Evolutionary conservation across 768 basidiomycete species (phyloP).

Genomic region (Cyclocybe cylindracea): DNA sequence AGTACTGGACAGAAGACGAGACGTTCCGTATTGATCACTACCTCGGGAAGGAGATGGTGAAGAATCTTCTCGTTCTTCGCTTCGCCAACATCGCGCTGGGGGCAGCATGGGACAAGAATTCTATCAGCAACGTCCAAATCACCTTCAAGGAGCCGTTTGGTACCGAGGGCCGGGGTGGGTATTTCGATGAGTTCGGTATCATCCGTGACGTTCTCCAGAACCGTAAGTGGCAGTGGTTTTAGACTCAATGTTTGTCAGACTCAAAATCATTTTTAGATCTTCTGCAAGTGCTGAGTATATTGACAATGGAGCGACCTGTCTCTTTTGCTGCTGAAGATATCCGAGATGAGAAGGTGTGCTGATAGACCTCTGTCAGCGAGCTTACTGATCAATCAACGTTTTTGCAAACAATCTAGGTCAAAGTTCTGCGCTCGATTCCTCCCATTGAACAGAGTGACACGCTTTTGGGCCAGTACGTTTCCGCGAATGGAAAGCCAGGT

Average conservation of each 20-base stretch:
- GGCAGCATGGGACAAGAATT: slow-evolving; percentile 94
- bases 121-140: slow-evolving; percentile 95
- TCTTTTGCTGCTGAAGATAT: slow-evolving; percentile 98
- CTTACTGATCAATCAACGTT: slow-evolving; percentile 5
- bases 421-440: slow-evolving; percentile 90
- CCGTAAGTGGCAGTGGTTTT: slow-evolving; percentile 58
- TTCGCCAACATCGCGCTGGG: slow-evolving; percentile 93
- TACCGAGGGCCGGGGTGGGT: slow-evolving; percentile 99
- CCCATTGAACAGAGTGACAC: slow-evolving; percentile 77
- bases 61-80: slow-evolving; percentile 93
- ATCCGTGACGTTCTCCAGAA: slow-evolving; percentile 98
- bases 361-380: slow-evolving; percentile 2
- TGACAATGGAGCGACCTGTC: slow-evolving; percentile 98
- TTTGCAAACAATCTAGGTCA: slow-evolving; percentile 61
- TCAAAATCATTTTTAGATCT: slow-evolving; percentile 59
- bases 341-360: slow-evolving; percentile 90
- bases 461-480: slow-evolving; percentile 93
- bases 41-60: slow-evolving; percentile 99
- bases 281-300: slow-evolving; percentile 89
- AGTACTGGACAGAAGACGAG: slow-evolving; percentile 94
- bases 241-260: slow-evolving; percentile 9
- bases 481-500: slow-evolving; percentile 92
- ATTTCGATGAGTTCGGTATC: slow-evolving; percentile 99
- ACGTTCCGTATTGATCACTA: slow-evolving; percentile 99
- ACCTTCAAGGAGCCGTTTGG: slow-evolving; percentile 99